Evolutionary conservation across 805 yeast species (phyloP).

Genomic region (Hanseniaspora pseudoguilliermondii): DNA sequence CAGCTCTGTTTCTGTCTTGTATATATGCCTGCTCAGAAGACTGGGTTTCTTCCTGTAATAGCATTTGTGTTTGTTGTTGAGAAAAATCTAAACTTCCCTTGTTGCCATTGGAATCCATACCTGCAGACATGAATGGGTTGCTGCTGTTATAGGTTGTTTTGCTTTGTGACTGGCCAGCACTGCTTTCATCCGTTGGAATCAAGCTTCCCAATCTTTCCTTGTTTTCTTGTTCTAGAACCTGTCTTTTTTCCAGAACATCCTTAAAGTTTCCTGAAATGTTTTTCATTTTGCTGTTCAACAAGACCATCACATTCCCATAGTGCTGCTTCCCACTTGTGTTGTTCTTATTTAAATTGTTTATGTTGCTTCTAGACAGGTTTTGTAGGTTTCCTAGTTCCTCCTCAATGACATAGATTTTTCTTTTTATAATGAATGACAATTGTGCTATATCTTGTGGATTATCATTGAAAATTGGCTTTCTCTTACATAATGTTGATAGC

Average conservation of each 20-base stretch:
- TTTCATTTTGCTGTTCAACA: slow-evolving; percentile 79
- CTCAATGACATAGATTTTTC: slow-evolving; percentile 39
- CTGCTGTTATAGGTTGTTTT: slow-evolving; percentile 24
- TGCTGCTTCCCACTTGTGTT: slow-evolving; percentile 56
- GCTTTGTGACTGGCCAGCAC: not conserved
- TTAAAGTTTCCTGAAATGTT: slow-evolving; percentile 87
- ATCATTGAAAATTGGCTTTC: slow-evolving; percentile 86
- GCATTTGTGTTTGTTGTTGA: slow-evolving; percentile 67
- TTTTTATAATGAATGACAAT: slow-evolving; percentile 61
- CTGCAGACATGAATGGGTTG: slow-evolving; percentile 32
- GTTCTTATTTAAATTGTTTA: slow-evolving; percentile 26
- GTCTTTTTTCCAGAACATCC: slow-evolving; percentile 77
- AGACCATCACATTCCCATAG: slow-evolving; percentile 72
- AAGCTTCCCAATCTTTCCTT: slow-evolving; percentile 76
- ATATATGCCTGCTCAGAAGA: slow-evolving; percentile 42
- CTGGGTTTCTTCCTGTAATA: slow-evolving; percentile 69
- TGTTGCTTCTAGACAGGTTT: slow-evolving; percentile 26
- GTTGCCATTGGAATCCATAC: slow-evolving; percentile 15
- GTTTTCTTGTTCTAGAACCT: slow-evolving; percentile 66
- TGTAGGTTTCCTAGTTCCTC: slow-evolving; percentile 72
- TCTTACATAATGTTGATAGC: slow-evolving; percentile 70
- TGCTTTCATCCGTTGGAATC: slow-evolving; percentile 26
- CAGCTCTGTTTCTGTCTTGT: slow-evolving; percentile 77
- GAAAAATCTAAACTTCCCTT: slow-evolving; percentile 30
- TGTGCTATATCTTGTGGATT: slow-evolving; percentile 89